Base-by-base conservation (phyloP, 768 basidiomycete species). In the Lyophyllum shimeji region DNA sequence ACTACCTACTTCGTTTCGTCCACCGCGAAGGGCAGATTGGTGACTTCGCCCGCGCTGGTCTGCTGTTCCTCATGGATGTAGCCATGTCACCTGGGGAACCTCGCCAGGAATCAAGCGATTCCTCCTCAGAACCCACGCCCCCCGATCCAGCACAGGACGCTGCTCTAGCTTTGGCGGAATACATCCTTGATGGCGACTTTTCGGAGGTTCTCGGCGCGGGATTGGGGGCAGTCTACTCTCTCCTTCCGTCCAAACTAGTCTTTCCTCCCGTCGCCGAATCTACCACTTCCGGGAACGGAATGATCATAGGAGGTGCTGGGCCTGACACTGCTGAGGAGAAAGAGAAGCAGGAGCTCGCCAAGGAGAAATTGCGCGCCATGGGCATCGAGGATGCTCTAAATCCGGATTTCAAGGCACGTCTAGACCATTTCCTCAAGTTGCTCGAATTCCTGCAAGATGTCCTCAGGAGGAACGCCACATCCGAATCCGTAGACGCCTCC, bases 141-240 rank as follows among this genome's bases (percentile, higher is more conserved):
- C 52, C 69, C 5, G 93, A 96, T 67, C 87, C 94, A 2, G 82
- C 93, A 40, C 83, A 83, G 27, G 93, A 95, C 65, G 92, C 93
- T 1, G 89, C 90, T 1, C 77, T 95, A 42, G 90, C 92, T 7
- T 76, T 98, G 37, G 93, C 93, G 18, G 93, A 95, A 67, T 97
- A 93, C 67, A 91, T 98, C 50, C 81, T 97, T 17, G 93, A 96
- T 65, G 93, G 95, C n/a, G 96, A 98, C 71, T 96, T 97, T 69
- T 93, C 94, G n/a, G 95, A 98, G 60, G 96, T 98, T 11, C 82
- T 98, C 45, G 93, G 88, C 17, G 96, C 96, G 2, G 94, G 95
- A 15, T 69, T 98, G 11, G 89, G 93, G 3, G 96, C 96, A 0
- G 90, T 96, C 1, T 98, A 96, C 66, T 97, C 94, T 1, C 72